A percentile compares a stretch with the other conserved stretches of the same genome.
Evolutionary conservation across 2,329 filamentous ascomycete genomes (phyloP).

Genomic region (Stromatinia cepivora): DNA sequence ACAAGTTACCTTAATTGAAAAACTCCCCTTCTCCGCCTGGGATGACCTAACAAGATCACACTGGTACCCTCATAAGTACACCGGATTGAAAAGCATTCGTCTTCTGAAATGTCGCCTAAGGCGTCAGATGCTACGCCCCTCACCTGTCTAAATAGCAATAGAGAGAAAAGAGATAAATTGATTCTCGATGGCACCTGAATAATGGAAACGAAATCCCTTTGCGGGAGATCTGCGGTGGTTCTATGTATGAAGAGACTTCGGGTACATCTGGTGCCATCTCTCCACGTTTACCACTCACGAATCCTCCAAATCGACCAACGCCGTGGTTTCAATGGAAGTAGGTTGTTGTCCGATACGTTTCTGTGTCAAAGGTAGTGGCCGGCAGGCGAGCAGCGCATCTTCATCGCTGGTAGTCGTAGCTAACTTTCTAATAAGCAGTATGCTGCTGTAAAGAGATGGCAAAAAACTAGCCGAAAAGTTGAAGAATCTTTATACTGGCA

Average conservation of each 20-base stretch:
- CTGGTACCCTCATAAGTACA: not conserved
- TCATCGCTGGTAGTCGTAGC: not conserved
- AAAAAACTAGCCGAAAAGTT: not conserved
- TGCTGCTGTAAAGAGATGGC: not conserved
- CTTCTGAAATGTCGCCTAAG: not conserved
- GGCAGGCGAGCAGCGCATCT: not conserved
- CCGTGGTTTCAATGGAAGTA: too few relatives aligned
- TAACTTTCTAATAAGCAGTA: not conserved
- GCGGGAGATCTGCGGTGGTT: too few relatives aligned
- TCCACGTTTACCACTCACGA: too few relatives aligned
- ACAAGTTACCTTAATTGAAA: not conserved
- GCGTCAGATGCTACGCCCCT: not conserved
- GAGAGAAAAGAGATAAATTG: too few relatives aligned
- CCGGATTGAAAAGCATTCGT: not conserved
- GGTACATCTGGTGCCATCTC: too few relatives aligned
- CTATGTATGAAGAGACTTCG: too few relatives aligned
- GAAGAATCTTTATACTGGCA: not conserved
- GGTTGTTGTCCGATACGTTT: too few relatives aligned
- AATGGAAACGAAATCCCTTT: too few relatives aligned
- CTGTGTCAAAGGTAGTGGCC: too few relatives aligned
- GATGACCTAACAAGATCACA: not conserved
- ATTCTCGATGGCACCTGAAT: too few relatives aligned
- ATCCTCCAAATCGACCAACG: too few relatives aligned
- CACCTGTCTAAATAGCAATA: not conserved
- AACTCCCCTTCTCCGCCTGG: not conserved